A percentile compares a stretch with the other conserved stretches of the same genome.
phyloP scores from a whole-genome alignment of 129 eudicot genomes.

The Flaveria ramosissima region DNA sequence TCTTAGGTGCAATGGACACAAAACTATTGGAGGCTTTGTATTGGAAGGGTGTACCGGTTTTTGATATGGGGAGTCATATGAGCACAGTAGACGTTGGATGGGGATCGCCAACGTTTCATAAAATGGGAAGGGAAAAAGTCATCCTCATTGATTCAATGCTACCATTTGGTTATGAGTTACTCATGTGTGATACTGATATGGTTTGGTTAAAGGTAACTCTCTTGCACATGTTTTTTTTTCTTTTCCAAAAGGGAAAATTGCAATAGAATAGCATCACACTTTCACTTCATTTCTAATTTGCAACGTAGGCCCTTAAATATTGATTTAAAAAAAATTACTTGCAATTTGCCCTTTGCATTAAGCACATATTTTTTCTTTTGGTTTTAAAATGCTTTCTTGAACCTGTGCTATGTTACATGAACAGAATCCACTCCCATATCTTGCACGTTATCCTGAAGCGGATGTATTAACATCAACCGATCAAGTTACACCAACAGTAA shows the following conservation, averaged over 20 bases:
- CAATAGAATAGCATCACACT: not conserved
- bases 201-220: conserved; percentile 91
- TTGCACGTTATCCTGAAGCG: conserved; percentile 96
- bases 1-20: conserved; percentile 95
- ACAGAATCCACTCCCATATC: conserved; percentile 96
- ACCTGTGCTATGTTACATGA: conserved; percentile 29
- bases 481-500: conserved; percentile 88
- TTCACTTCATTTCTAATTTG: not conserved
- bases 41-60: conserved; percentile 96
- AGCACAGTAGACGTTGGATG: conserved; percentile 96
- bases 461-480: conserved; percentile 93
- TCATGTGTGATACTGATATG: conserved; percentile 99
- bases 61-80: conserved; percentile 99
- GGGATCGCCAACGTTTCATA: conserved; percentile 93
- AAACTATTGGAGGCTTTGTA: conserved; percentile 91
- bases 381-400: not conserved
- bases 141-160: conserved; percentile 79
- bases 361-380: not conserved
- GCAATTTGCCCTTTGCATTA: not conserved
- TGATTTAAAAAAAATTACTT: not conserved
- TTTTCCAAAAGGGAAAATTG: not conserved
- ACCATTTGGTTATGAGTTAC: conserved; percentile 81
- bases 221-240: conserved; percentile 14
- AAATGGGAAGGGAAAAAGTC: conserved; percentile 98
- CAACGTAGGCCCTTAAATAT: not conserved